Base-by-base conservation (phyloP, 1,139 yeast species). In the Torulaspora globosa region DNA sequence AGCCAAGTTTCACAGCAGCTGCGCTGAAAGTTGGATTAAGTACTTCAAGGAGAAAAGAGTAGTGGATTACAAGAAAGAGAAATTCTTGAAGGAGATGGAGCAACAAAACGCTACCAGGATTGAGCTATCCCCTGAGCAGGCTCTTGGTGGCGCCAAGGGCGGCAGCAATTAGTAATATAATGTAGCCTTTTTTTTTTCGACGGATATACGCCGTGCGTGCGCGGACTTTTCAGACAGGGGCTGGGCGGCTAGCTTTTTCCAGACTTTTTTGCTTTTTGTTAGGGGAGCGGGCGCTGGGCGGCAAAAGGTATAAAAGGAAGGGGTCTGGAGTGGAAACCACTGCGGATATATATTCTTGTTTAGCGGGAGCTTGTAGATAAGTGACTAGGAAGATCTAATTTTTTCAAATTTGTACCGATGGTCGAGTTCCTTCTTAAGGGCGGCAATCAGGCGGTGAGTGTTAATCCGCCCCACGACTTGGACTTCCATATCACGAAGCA, bases 1-100 rank as follows among this genome's bases (percentile, higher is more conserved):
- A 50, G 49, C 57, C n/a, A 68, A 67, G 34, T 81, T 79, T 49
- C 74, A 78, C 39, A 57, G 67, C 12, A 74, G 76, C 53, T 82
- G 89, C 60, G 79, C 80, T n/a, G 72, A 73, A 23, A 74, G 82
- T 46, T 82, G 89, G 89, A 80, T 79, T 27, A 73, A 76, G 40
- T 82, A 82, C 60, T 82, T 82, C 68, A 80, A 81, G 58, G 82
- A 80, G 63, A 81, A 80, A 58, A 71, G 87, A 50, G 78, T 78
- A 5, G 76, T 74, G 43, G 85, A 80, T 49, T 64, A 70, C 49
- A 75, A 78, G 57, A 76, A 75, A 58, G 80, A 74, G 49, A 65
- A 69, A 49, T 74, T 79, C 60, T 54, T 80, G 59, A 70, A 72
- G 48, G 75, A 76, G 54, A 76, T 79, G 56, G 82, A 76, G 55